Base-by-base conservation (phyloP, 345 rosid genomes). In the Alliaria petiolata region DNA sequence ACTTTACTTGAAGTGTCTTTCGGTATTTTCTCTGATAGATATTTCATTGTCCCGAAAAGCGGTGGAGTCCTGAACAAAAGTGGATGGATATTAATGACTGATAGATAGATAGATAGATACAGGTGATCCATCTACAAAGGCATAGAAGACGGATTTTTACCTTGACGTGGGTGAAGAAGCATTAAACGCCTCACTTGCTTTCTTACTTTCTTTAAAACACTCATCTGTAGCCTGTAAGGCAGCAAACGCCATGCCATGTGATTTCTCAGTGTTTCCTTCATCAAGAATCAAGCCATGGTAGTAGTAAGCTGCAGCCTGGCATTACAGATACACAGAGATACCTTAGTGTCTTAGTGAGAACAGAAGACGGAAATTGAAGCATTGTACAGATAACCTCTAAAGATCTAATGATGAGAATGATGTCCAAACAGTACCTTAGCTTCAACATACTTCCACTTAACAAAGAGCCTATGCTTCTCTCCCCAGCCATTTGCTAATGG, bases 241-340 rank as follows among this genome's bases (percentile, higher is more conserved):
- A 79, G 99, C 97, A 55, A 82, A 87, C 43, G 98, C 96, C 98
- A 95, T 95, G 50, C 93, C 92, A 51, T 88, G 99, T 61, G 87
- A 87, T 78, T 90, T 92, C 84, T 95, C 98, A 1, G 99, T 92
- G 82, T 88, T 92, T 40, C 98, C 98, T 77, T 91, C 99, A 14
- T 95, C 98, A 69, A 95, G 95, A 68, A 95, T 89, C 82, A 95
- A 74, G 40, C 99, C 99, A 42, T 95, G 99, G 79, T 95, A 95
- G 78, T 91, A 95, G 83, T 95, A 95, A 46, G 99, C 99, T 45
- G 92, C 99, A 69, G 96, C 96, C 99, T 72, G 59, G 36, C 6
- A 64, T 54, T 26, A 36, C 8, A 47, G 28, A 72, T n/a, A 26
- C 62, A 49, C 47, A 74, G 22, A 59, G 33, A 66, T 31, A 57